A percentile compares a stretch with the other conserved stretches of the same genome.
These are phyloP conservation scores for Nematodospora anomalae DNA, from an alignment of 1,139 yeast genomes.

Conservation along the genomic window DNA sequence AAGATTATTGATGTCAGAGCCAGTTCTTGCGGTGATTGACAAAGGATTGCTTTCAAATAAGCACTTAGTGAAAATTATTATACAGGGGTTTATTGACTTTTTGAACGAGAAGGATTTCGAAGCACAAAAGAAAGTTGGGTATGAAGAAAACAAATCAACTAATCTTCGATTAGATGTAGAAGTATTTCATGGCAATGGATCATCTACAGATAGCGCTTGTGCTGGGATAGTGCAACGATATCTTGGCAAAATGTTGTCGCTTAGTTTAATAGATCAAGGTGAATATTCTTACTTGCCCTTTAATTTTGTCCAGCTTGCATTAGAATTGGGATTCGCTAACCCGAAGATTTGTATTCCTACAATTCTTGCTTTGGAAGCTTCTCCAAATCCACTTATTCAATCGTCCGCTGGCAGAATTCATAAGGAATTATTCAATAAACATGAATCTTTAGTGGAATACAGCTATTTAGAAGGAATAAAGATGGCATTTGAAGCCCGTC, in stretches of 20 bases:
- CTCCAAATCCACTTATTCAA: slow-evolving; percentile 44
- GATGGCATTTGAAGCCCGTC: slow-evolving; percentile 49
- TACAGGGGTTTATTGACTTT: slow-evolving; percentile 57
- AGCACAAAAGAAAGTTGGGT: slow-evolving; percentile 32
- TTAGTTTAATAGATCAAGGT: slow-evolving; percentile 50
- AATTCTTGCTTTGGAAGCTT: slow-evolving; percentile 66
- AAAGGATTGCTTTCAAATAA: slow-evolving; percentile 38
- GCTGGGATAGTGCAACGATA: slow-evolving; percentile 70
- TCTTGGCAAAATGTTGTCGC: slow-evolving; percentile 43
- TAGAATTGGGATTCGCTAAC: slow-evolving; percentile 68
- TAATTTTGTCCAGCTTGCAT: slow-evolving; percentile 53
- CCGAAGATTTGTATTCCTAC: slow-evolving; percentile 71
- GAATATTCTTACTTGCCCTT: slow-evolving; percentile 49
- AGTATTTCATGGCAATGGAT: slow-evolving; percentile 53
- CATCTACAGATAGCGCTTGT: slow-evolving; percentile 66
- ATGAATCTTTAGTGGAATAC: slow-evolving; percentile 69
- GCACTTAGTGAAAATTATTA: slow-evolving; percentile 40
- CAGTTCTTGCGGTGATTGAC: slow-evolving; percentile 56
- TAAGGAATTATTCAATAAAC: slow-evolving; percentile 55
- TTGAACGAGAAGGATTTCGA: slow-evolving; percentile 48
- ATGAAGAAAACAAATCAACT: slow-evolving; percentile 30
- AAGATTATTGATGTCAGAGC: slow-evolving; percentile 55
- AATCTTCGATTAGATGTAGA: slow-evolving; percentile 40
- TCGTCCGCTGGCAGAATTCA: slow-evolving; percentile 55
- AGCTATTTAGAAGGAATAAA: slow-evolving; percentile 66